A percentile compares a stretch with the other conserved stretches of the same genome.
Evolutionary conservation across 495 filamentous ascomycete genomes (phyloP).

Genomic region (Talaromyces adpressus): DNA sequence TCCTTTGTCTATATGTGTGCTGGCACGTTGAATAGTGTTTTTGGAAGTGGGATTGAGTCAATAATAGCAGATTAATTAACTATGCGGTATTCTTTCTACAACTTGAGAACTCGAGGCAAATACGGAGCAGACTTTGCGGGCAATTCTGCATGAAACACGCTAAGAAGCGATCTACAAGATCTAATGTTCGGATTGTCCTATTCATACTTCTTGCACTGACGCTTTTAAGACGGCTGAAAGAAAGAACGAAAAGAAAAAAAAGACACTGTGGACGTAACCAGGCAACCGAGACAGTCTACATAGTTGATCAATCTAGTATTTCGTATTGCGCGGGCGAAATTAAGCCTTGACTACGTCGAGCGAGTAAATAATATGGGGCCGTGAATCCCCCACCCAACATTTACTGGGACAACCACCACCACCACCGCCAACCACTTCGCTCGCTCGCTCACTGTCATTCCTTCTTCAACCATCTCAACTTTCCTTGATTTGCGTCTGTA

Average conservation of each 20-base stretch:
- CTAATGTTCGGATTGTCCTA: not conserved
- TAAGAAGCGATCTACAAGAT: not conserved
- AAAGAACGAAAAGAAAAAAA: not conserved
- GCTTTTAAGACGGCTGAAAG: not conserved
- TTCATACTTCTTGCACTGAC: not conserved
- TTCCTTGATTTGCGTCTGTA: not conserved
- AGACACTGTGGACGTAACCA: not conserved
- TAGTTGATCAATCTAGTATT: not conserved
- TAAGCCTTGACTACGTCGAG: not conserved
- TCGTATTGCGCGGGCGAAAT: not conserved
- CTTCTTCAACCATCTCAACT: not conserved
- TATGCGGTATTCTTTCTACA: not conserved
- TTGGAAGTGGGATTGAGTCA: not conserved
- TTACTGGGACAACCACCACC: not conserved
- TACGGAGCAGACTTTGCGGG: not conserved
- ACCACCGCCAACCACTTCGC: not conserved
- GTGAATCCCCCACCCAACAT: not conserved
- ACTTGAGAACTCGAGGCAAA: not conserved
- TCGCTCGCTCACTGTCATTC: not conserved
- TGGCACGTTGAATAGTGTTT: not conserved
- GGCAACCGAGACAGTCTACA: not conserved
- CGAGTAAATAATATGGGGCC: not conserved
- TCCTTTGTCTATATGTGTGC: not conserved
- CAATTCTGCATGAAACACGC: not conserved
- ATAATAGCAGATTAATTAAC: not conserved